Percentiles rank a stretch among this genome's conserved stretches.
Conservation (phyloP, 306 rosid genomes). For the Dryas drummondii region DNA sequence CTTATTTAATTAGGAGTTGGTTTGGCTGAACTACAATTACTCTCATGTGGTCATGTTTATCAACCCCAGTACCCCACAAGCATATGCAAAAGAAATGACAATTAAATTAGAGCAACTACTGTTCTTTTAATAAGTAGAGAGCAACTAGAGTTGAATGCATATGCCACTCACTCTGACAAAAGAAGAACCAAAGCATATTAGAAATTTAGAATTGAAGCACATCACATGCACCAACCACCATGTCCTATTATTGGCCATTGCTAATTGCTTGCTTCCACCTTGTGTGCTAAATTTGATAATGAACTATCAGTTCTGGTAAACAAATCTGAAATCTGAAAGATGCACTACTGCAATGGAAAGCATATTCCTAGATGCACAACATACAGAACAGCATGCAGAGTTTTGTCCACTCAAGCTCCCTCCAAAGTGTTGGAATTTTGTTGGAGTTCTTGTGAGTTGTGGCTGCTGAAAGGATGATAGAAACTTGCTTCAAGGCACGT, state of each 20-base stretch:
- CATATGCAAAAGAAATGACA: neutral
- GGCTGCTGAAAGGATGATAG: too few species aligned
- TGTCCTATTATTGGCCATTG: neutral
- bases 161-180: neutral
- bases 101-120: neutral
- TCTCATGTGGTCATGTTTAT: neutral
- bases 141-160: neutral
- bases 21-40: neutral
- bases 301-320: neutral
- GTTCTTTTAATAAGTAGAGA: neutral
- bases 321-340: neutral
- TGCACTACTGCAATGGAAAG: neutral
- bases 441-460: too few species aligned
- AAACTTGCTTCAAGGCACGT: too few species aligned
- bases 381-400: neutral
- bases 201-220: neutral
- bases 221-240: neutral
- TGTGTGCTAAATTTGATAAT: neutral
- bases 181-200: neutral
- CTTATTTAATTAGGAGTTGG: neutral
- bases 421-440: too few species aligned
- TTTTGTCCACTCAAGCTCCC: neutral
- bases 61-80: neutral
- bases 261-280: neutral
- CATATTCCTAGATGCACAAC: neutral